Evolutionary conservation across 306 rosid genomes (phyloP).

Genomic region (Dryas octopetala): DNA sequence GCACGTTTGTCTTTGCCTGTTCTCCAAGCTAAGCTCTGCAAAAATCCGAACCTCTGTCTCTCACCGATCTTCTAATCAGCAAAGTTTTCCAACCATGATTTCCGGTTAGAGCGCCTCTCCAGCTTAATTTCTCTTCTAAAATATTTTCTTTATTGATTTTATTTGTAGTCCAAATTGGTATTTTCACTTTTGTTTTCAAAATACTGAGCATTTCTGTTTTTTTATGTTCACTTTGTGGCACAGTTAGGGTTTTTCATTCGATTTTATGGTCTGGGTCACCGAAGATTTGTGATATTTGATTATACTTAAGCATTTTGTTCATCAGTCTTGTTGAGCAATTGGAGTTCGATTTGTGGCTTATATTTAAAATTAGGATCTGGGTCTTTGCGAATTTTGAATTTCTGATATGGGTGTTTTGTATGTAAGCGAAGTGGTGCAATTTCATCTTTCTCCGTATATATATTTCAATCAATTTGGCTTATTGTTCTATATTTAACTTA

Average conservation of each 20-base stretch:
- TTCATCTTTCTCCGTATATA: background rate
- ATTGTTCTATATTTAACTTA: slow-evolving; percentile 2
- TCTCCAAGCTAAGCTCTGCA: slow-evolving; percentile 62
- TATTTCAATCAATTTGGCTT: slow-evolving; percentile 6
- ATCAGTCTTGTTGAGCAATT: background rate
- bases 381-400: slow-evolving; percentile 25
- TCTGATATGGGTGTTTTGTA: slow-evolving; percentile 18
- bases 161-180: slow-evolving; percentile 8
- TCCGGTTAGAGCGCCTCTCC: slow-evolving; percentile 47
- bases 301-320: background rate
- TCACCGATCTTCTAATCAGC: slow-evolving; percentile 37
- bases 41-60: slow-evolving; percentile 14
- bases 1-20: slow-evolving; percentile 47
- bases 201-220: background rate
- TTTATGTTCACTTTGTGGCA: background rate
- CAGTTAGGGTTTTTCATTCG: background rate
- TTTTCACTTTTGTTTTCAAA: background rate
- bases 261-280: background rate
- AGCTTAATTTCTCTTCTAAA: slow-evolving; percentile 24
- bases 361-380: slow-evolving; percentile 27
- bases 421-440: background rate
- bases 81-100: slow-evolving; percentile 53
- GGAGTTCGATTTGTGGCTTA: slow-evolving; percentile 20
- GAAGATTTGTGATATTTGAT: background rate
- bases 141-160: background rate